Base-by-base conservation (phyloP, 2,329 filamentous ascomycete species). In the Parastagonospora avenae region DNA sequence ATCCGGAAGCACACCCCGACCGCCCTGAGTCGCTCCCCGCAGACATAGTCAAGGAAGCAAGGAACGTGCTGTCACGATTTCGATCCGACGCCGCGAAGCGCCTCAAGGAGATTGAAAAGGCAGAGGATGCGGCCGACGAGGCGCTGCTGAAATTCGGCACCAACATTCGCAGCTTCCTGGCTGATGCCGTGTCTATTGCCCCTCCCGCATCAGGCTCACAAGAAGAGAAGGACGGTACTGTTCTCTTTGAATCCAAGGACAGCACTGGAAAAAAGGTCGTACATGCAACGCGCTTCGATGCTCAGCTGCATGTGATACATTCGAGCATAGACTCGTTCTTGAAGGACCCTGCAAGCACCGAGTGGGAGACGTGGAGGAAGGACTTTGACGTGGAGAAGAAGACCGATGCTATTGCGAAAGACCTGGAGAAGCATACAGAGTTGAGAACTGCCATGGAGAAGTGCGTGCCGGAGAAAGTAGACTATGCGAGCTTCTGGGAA, bases 51-150 rank as follows among this genome's bases (percentile, higher is more conserved):
- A 80, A 79, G 50, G 81, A 83, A 60, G 82, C 82, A 6, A 81
- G 84, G 48, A 77, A 85, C 9, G 87, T 96, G 51, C 85, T 97
- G 28, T 85, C 88, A 4, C 85, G 89, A 38, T 85, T 97, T 71
- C 85, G 86, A 50, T 76, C 80, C 15, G 90, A 95, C 76, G 92
- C 92, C 4, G 81, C 90, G 24, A 92, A 91, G 75, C 85, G 91
- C 41, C 79, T 97, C 52, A 94, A 91, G 68, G 91, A 97, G 52
- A 87, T 97, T 15, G 90, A 97, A 69, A 85, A 86, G 63, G 94
- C 93, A 10, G 94, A 99, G 75, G 93, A 97, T 69, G 93, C 93
- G 4, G 94, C 94, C 7, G 94, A 99, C 72, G 94, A 97, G 74
- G 94, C 94, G 0, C 84, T 99, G 8, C 79, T 97, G 61, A 90